phyloP scores from a whole-genome alignment of 169 alveolate species.

The Plasmodium gaboni region DNA sequence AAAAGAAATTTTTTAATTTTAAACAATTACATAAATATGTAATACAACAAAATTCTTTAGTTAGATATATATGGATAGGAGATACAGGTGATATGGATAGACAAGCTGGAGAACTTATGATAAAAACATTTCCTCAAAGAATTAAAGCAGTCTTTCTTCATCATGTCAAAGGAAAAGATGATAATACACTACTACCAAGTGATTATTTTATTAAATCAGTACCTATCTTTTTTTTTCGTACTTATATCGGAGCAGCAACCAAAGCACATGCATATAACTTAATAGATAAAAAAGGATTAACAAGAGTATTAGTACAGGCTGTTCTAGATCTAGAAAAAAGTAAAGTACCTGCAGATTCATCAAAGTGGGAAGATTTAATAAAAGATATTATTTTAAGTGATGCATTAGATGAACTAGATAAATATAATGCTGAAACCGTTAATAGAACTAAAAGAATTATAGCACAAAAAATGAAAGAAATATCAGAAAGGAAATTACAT shows the following conservation, averaged over 20 bases:
- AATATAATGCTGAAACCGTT: constrained; percentile 83
- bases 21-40: constrained; percentile 84
- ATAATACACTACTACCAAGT: constrained; percentile 81
- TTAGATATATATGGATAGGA: constrained; percentile 89
- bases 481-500: constrained; percentile 58
- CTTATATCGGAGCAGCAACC: constrained; percentile 89
- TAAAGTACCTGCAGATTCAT: constrained; percentile 80
- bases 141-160: constrained; percentile 89
- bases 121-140: constrained; percentile 83
- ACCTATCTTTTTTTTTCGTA: constrained; percentile 86
- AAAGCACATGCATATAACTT: constrained; percentile 88
- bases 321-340: constrained; percentile 84
- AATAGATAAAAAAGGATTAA: constrained; percentile 81
- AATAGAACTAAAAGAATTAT: constrained; percentile 83
- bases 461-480: constrained; percentile 82
- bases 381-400: constrained; percentile 85
- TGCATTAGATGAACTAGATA: constrained; percentile 84
- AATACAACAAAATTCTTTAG: constrained; percentile 79
- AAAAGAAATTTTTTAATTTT: constrained; percentile 86
- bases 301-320: constrained; percentile 88
- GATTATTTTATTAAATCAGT: constrained; percentile 89
- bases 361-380: constrained; percentile 85
- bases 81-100: constrained; percentile 91
- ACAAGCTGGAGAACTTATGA: constrained; percentile 91
- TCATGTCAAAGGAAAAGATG: constrained; percentile 81